Conservation (phyloP, 805 yeast species). For the Wickerhamiella azyma region DNA sequence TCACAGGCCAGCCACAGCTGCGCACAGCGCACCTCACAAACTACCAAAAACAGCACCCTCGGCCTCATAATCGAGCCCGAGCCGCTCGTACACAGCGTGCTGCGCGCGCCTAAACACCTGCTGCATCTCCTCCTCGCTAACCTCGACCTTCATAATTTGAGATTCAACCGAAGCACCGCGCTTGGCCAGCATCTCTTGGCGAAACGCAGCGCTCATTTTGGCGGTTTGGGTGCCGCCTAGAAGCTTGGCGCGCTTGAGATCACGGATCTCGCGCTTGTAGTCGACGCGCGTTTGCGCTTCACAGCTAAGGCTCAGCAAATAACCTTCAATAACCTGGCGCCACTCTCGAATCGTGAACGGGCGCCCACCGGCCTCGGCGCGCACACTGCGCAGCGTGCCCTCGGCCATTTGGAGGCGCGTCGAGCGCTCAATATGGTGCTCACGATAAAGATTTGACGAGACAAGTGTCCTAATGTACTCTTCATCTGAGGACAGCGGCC, state of each 20-base stretch:
- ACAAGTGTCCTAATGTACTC: conserved; percentile 5
- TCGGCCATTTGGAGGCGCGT: conserved; percentile 48
- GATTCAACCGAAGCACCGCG: conserved; percentile 18
- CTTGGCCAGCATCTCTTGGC: conserved; percentile 24
- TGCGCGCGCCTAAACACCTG: conserved; percentile 45
- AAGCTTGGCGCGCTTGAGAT: conserved; percentile 13
- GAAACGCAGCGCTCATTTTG: conserved; percentile 20
- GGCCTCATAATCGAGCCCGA: conserved; percentile 46
- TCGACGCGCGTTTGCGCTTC: conserved; percentile 60
- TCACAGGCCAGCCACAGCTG: neutral
- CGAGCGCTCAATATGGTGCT: conserved; percentile 40
- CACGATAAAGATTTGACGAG: conserved; percentile 36
- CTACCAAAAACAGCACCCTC: conserved; percentile 11
- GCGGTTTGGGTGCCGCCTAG: conserved; percentile 8
- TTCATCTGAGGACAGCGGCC: conserved; percentile 31
- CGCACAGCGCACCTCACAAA: neutral
- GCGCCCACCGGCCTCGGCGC: conserved; percentile 15
- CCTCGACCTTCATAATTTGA: neutral
- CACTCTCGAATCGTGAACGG: conserved; percentile 44
- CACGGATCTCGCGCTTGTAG: conserved; percentile 36
- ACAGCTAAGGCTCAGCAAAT: conserved; percentile 46
- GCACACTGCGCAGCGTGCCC: conserved; percentile 45
- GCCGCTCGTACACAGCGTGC: conserved; percentile 38
- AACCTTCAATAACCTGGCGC: conserved; percentile 64
- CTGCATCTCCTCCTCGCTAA: conserved; percentile 9